A percentile compares a stretch with the other conserved stretches of the same genome.
Evolutionary conservation across 495 filamentous ascomycete species (phyloP).

Genomic region (Penicillium bovifimosum): DNA sequence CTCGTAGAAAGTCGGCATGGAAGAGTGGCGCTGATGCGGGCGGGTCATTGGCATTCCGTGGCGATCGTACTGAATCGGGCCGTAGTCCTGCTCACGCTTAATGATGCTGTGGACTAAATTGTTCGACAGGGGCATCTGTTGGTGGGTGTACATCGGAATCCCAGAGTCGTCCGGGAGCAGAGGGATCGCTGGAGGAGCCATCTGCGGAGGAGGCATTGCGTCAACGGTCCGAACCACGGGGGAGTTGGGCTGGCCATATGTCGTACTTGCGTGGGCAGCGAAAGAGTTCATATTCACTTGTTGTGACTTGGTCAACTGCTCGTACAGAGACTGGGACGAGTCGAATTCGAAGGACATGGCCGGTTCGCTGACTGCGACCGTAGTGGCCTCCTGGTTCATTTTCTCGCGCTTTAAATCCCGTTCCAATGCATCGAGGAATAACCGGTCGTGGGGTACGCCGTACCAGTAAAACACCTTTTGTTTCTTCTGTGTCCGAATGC

Average conservation of each 20-base stretch:
- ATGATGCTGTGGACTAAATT: constrained; percentile 62
- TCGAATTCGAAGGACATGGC: constrained; percentile 98
- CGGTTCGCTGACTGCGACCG: constrained; percentile 90
- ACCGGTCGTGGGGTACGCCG: constrained; percentile 93
- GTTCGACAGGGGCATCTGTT: constrained; percentile 54
- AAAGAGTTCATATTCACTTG: constrained; percentile 97
- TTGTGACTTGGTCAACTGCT: constrained; percentile 98
- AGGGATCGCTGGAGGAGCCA: constrained; percentile 64
- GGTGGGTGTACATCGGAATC: constrained; percentile 61
- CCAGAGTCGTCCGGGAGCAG: constrained; percentile 76
- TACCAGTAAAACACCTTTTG: constrained; percentile 99
- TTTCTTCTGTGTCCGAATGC: constrained; percentile 99
- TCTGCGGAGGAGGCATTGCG: constrained; percentile 77
- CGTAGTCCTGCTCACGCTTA: constrained; percentile 78
- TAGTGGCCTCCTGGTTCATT: constrained; percentile 97
- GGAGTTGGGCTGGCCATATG: constrained; percentile 76
- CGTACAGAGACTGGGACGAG: constrained; percentile 96
- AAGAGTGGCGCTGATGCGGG: constrained; percentile 84
- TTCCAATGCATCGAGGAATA: constrained; percentile 96
- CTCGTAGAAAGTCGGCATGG: constrained; percentile 95
- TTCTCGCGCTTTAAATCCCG: constrained; percentile 97
- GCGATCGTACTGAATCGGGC: constrained; percentile 77
- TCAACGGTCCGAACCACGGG: constrained; percentile 86
- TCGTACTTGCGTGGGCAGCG: constrained; percentile 71
- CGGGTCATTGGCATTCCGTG: constrained; percentile 80